Evolutionary conservation across 371 early-diverging fungal species (phyloP), one percentile per base, ranked within the genome.

Genomic region (Circinella minor): DNA sequence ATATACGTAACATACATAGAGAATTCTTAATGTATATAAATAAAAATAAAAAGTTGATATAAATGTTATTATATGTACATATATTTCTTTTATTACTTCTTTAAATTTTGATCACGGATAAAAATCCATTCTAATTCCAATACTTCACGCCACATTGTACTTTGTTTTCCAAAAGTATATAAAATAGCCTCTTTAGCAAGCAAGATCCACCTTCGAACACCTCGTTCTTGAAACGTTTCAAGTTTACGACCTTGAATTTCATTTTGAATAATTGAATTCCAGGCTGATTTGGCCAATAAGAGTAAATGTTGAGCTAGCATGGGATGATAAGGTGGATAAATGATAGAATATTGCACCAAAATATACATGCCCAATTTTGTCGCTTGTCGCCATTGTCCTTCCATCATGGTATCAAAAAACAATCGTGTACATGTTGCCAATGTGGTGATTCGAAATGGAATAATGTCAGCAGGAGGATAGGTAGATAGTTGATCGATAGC

Each of bases 301-400:
- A 93, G 72, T 46, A 85, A 81, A 68, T 92, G 92, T 46, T 88
- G 82, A 4, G 88, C 90, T 11, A 92, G 71, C 67, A 94, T 80
- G 7, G 94, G 93, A 68, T 93, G 93, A 69, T 86, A 87, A 5
- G 89, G 86, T 34, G 91, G 92, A 65, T 93, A 93, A 11, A 87
- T 83, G 67, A 91, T 64, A 27, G 87, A 67, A 68, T 94, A 93
- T 57, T 91, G 84, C 0, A 89, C 84, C 61, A 92, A 70, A 4
- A 92, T 81, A 61, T 88, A 88, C 76, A 84, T 81, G 66, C 89
- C 86, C 13, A 88, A 72, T 68, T 78, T 81, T 61, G 87, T 81
- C 0, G 90, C 88, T 55, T 83, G 72, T 34, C 71, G 57, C 89
- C 88, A 87, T 15, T 75, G 67, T 39, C 77, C 76, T 57, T 76